phyloP scores from a whole-genome alignment of 441 rosid species.

The Sinapis alba region DNA sequence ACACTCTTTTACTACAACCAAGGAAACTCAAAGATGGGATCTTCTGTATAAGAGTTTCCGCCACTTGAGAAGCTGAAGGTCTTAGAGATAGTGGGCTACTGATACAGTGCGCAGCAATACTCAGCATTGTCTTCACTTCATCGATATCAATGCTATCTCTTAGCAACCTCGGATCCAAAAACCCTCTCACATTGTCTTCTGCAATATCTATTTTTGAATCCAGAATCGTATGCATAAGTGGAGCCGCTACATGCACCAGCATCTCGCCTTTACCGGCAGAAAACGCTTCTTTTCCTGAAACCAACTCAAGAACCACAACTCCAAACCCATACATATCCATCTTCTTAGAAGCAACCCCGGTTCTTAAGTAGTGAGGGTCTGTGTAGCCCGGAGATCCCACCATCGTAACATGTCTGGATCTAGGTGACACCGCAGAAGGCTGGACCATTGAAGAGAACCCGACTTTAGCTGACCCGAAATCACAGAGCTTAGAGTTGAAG shows the following conservation, averaged over 20 bases:
- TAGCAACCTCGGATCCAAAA: conserved; percentile 57
- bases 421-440: conserved; percentile 33
- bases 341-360: conserved; percentile 74
- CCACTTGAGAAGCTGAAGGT: conserved; percentile 57
- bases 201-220: conserved; percentile 7
- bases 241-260: conserved; percentile 46
- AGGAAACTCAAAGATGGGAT: conserved; percentile 41
- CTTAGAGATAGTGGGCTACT: conserved; percentile 49
- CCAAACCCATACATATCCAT: conserved; percentile 77
- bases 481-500: conserved; percentile 74
- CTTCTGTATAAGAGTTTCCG: conserved; percentile 39
- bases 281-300: conserved; percentile 66
- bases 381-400: conserved; percentile 83
- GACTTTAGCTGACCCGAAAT: conserved; percentile 78
- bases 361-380: conserved; percentile 70
- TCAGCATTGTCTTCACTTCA: conserved; percentile 56
- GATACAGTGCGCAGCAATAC: conserved; percentile 52
- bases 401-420: conserved; percentile 49
- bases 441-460: conserved; percentile 67
- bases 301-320: conserved; percentile 61
- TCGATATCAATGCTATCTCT: conserved; percentile 47
- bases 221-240: conserved; percentile 25
- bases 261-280: conserved; percentile 54
- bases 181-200: conserved; percentile 28
- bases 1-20: conserved; percentile 4